Conservation (phyloP, 495 filamentous ascomycete species). For the Neurospora hispaniola region DNA sequence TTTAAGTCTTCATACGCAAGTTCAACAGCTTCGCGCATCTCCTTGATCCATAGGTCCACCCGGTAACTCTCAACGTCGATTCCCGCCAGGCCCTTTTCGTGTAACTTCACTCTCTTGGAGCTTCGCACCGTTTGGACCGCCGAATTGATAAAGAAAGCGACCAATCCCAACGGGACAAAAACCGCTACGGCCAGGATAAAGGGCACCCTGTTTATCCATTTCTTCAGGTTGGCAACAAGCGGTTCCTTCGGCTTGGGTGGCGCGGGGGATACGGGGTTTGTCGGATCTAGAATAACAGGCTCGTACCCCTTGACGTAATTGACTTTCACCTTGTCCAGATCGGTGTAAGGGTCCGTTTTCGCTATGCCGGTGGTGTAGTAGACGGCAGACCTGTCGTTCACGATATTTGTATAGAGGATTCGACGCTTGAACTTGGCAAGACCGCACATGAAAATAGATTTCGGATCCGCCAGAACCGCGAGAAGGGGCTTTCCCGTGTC, state of each 20-base stretch:
- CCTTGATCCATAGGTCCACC: slow-evolving; percentile 63
- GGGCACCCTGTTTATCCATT: slow-evolving; percentile 37
- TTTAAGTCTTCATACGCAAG: slow-evolving; percentile 62
- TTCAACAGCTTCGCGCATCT: slow-evolving; percentile 61
- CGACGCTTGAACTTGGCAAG: slow-evolving; percentile 63
- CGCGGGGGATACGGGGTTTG: slow-evolving; percentile 45
- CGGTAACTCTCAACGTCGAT: slow-evolving; percentile 55
- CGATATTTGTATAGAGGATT: slow-evolving; percentile 69
- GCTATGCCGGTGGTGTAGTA: slow-evolving; percentile 77
- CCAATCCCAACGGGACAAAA: slow-evolving; percentile 56
- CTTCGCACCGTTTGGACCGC: slow-evolving; percentile 64
- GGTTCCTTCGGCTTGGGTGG: slow-evolving; percentile 16
- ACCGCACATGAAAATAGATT: slow-evolving; percentile 76
- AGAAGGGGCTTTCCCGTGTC: slow-evolving; percentile 71
- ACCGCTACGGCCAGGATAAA: slow-evolving; percentile 51
- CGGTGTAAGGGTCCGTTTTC: slow-evolving; percentile 61
- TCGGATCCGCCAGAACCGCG: slow-evolving; percentile 68
- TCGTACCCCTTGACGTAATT: slow-evolving; percentile 68
- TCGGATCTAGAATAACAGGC: slow-evolving; percentile 62
- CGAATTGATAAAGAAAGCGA: slow-evolving; percentile 64
- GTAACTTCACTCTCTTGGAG: slow-evolving; percentile 58
- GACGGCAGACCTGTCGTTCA: slow-evolving; percentile 69
- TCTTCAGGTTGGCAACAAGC: slow-evolving; percentile 15
- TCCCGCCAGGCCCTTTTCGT: slow-evolving; percentile 60
- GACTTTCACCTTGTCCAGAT: slow-evolving; percentile 51